Evolutionary conservation across 2,329 filamentous ascomycete genomes (phyloP).

Genomic region (Nigrospora oryzae): DNA sequence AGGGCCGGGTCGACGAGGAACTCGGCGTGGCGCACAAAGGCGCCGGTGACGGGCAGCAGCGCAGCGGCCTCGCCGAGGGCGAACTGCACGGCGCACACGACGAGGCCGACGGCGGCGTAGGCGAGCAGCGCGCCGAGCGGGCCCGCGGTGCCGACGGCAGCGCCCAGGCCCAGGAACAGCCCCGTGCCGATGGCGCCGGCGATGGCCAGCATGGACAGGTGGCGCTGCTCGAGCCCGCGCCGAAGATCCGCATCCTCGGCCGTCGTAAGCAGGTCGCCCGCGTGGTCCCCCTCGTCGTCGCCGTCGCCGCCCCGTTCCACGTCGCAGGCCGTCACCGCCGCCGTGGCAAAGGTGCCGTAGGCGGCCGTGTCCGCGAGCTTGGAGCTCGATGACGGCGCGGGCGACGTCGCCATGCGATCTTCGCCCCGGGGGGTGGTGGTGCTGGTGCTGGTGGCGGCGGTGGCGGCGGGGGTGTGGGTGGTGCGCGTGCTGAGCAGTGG

Average conservation of each 20-base stretch:
- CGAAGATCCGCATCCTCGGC: conserved; percentile 40
- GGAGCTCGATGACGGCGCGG: too few species aligned
- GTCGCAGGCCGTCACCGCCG: too few species aligned
- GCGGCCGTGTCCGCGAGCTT: too few species aligned
- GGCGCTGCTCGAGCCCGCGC: conserved; percentile 42
- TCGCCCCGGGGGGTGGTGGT: too few species aligned
- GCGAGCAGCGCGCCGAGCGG: conserved; percentile 64
- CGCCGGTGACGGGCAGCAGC: conserved; percentile 69
- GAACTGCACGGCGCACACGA: conserved; percentile 77
- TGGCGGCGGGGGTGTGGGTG: too few species aligned
- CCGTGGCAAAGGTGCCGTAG: too few species aligned
- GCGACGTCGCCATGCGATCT: too few species aligned
- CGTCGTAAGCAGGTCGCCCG: conserved; percentile 35
- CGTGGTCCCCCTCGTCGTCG: conserved; percentile 10
- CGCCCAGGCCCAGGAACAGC: conserved; percentile 61
- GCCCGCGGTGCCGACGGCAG: conserved; percentile 41
- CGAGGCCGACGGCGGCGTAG: conserved; percentile 58
- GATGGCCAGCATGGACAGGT: conserved; percentile 56
- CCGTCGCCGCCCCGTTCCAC: not conserved
- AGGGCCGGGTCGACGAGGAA: conserved; percentile 75
- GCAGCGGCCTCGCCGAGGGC: conserved; percentile 78
- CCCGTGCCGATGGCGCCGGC: conserved; percentile 69
- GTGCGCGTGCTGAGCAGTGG: too few species aligned
- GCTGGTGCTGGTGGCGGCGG: too few species aligned
- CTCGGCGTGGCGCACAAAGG: conserved; percentile 74